phyloP scores from a whole-genome alignment of 495 filamentous ascomycete species.

The Penicillium lividum region DNA sequence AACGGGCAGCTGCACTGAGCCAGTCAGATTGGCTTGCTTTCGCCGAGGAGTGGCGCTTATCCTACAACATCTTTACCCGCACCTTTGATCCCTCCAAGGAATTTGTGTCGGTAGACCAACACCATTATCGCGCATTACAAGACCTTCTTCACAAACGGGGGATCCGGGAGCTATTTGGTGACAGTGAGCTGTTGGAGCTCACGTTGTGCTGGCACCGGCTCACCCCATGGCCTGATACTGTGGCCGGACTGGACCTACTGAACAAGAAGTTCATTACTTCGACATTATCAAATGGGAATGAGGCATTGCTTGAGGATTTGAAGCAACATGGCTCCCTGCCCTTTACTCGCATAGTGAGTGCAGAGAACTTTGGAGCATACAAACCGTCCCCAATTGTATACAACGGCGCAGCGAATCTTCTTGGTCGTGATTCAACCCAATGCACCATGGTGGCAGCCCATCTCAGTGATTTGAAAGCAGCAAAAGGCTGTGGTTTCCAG shows the following conservation, averaged over 20 bases:
- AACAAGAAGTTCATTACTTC: slow-evolving; percentile 56
- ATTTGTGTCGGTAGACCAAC: slow-evolving; percentile 65
- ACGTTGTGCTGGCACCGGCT: slow-evolving; percentile 70
- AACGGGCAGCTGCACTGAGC: slow-evolving; percentile 51
- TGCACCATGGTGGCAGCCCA: slow-evolving; percentile 83
- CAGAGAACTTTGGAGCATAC: slow-evolving; percentile 73
- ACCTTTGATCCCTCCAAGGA: slow-evolving; percentile 40
- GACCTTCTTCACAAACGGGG: slow-evolving; percentile 55
- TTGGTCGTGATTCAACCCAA: slow-evolving; percentile 58
- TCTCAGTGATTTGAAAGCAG: slow-evolving; percentile 65
- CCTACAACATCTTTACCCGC: slow-evolving; percentile 62
- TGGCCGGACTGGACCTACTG: slow-evolving; percentile 55
- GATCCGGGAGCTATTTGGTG: slow-evolving; percentile 58
- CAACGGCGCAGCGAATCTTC: slow-evolving; percentile 58
- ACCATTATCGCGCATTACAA: slow-evolving; percentile 63
- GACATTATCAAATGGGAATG: slow-evolving; percentile 76
- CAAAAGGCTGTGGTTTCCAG: slow-evolving; percentile 61
- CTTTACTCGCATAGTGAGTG: slow-evolving; percentile 61
- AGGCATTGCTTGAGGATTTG: slow-evolving; percentile 65
- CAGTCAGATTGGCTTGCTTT: slow-evolving; percentile 59
- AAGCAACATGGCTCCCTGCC: slow-evolving; percentile 54
- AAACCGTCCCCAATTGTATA: slow-evolving; percentile 73
- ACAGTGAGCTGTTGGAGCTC: slow-evolving; percentile 57
- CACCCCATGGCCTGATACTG: slow-evolving; percentile 67
- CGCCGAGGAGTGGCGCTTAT: slow-evolving; percentile 66